These are phyloP conservation scores for Penicillium verrucosum DNA, from an alignment of 2,329 filamentous ascomycete species.

Conservation along the genomic window DNA sequence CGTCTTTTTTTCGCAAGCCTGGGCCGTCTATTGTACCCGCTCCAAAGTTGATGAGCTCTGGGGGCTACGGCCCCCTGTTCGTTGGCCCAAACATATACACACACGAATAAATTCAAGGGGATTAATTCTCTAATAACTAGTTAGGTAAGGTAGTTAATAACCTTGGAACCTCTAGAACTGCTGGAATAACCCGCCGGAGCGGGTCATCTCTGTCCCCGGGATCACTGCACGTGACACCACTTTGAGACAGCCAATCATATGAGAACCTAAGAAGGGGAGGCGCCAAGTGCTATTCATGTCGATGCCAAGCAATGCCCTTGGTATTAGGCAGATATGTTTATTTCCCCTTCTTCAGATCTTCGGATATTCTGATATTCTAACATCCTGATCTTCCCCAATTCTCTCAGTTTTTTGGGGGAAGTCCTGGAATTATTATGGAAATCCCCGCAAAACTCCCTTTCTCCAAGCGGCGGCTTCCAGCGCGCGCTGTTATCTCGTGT, in stretches of 20 bases:
- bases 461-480: conserved; percentile 51
- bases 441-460: conserved; percentile 48
- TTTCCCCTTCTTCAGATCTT: neutral
- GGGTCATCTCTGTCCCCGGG: too few species aligned
- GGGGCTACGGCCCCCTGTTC: too few species aligned
- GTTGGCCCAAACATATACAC: too few species aligned
- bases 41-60: too few species aligned
- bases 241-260: neutral
- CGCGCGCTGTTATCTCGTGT: conserved; percentile 53
- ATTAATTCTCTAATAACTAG: too few species aligned
- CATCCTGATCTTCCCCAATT: neutral
- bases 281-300: neutral
- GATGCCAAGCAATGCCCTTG: neutral
- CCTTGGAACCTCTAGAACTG: too few species aligned
- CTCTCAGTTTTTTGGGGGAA: neutral
- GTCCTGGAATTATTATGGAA: conserved; percentile 11
- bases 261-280: neutral
- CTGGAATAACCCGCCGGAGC: too few species aligned
- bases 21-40: too few species aligned
- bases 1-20: too few species aligned
- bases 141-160: too few species aligned
- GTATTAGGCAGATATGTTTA: conserved; percentile 3
- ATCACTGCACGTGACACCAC: too few species aligned
- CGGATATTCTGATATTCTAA: neutral
- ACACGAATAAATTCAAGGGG: too few species aligned